phyloP scores from a whole-genome alignment of 2,329 filamentous ascomycete species.

The Hyphodiscus sp. region DNA sequence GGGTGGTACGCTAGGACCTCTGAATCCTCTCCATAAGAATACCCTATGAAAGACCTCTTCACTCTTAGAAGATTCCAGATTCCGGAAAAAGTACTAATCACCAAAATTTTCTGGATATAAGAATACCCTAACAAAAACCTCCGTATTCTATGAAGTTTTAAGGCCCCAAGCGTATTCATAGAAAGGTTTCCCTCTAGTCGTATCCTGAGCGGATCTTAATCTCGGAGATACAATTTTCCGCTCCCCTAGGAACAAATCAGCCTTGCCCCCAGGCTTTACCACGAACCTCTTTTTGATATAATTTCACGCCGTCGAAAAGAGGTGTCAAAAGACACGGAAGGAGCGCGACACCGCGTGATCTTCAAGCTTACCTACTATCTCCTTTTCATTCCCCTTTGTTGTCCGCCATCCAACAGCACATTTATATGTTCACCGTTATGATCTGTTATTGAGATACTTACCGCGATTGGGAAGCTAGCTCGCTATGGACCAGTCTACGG shows the following conservation, averaged over 20 bases:
- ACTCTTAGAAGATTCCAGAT: no score
- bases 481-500: constrained; percentile 25
- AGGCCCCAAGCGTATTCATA: no score
- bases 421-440: constrained; percentile 6
- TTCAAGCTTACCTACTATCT: not conserved
- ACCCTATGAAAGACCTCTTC: no score
- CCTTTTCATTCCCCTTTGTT: not conserved
- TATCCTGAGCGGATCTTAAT: not conserved
- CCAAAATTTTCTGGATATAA: no score
- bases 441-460: constrained; percentile 8
- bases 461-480: not conserved
- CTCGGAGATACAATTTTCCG: not conserved
- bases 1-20: no score
- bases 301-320: not conserved
- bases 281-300: not conserved
- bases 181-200: no score
- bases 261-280: not conserved
- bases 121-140: no score
- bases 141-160: no score
- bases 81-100: no score
- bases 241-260: not conserved
- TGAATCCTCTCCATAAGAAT: no score
- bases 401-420: not conserved
- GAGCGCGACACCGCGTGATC: not conserved
- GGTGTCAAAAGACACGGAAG: not conserved